Evolutionary conservation across 257 asterid species (phyloP).

Genomic region (Gynochthodes officinalis): DNA sequence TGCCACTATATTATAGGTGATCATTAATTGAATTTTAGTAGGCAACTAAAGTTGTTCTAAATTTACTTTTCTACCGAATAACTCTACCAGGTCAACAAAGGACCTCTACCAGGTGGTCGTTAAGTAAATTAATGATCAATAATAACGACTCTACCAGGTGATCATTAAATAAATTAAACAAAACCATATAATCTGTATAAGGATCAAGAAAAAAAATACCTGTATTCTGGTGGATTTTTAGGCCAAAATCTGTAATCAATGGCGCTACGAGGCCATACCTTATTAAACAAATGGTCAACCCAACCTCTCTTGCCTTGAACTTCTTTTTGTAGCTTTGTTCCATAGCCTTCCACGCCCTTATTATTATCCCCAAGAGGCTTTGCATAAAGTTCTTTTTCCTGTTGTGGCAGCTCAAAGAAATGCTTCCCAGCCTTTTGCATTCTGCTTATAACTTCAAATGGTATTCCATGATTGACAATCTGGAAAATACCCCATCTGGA

Average conservation of each 20-base stretch:
- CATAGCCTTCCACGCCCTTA: constrained; percentile 60
- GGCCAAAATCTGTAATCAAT: constrained; percentile 56
- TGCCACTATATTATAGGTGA: too few species aligned
- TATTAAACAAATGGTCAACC: constrained; percentile 74
- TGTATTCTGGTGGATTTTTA: constrained; percentile 51
- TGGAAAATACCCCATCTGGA: constrained; percentile 62
- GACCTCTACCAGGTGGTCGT: too few species aligned
- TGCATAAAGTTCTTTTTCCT: constrained; percentile 41
- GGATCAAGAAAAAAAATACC: constrained; percentile 23
- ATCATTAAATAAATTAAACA: too few species aligned
- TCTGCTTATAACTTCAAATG: constrained; percentile 32
- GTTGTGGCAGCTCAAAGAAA: constrained; percentile 49
- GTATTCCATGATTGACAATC: constrained; percentile 60
- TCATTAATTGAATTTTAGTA: too few species aligned
- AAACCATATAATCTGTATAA: too few species aligned
- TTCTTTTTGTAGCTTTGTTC: constrained; percentile 49
- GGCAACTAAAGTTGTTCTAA: too few species aligned
- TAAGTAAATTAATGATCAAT: too few species aligned
- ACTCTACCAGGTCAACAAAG: too few species aligned
- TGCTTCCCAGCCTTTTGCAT: constrained; percentile 48
- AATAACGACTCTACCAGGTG: too few species aligned
- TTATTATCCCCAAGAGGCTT: constrained; percentile 32
- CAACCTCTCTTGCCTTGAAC: constrained; percentile 61
- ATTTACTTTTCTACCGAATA: too few species aligned
- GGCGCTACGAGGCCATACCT: constrained; percentile 58